A percentile compares a stretch with the other conserved stretches of the same genome.
Conservation (phyloP, 306 rosid species). For the Acacia melanoxylon region DNA sequence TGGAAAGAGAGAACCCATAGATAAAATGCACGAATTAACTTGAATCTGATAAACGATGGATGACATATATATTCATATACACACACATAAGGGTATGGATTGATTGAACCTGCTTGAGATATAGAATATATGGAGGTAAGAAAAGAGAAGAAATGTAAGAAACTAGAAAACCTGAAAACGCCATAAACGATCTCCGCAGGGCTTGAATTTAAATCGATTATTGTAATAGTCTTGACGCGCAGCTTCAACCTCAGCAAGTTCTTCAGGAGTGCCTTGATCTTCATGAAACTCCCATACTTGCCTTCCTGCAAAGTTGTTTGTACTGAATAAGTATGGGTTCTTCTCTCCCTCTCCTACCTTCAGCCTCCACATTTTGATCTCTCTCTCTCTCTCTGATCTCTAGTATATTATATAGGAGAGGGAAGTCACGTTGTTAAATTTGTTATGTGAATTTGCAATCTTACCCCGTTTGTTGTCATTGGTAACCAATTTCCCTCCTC, state of each 20-base stretch:
- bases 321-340: slow-evolving; percentile 45
- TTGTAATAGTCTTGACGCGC: slow-evolving; percentile 49
- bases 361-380: slow-evolving; percentile 49
- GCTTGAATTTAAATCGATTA: slow-evolving; percentile 43
- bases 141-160: not conserved
- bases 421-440: no score
- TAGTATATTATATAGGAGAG: no score
- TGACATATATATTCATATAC: no score
- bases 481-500: no score
- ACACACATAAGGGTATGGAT: no score
- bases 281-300: slow-evolving; percentile 60
- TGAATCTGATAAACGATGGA: not conserved
- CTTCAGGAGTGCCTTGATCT: slow-evolving; percentile 36
- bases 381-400: not conserved
- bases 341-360: slow-evolving; percentile 54
- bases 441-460: no score
- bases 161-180: slow-evolving; percentile 45
- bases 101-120: no score
- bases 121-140: not conserved
- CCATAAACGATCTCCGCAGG: slow-evolving; percentile 56
- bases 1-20: not conserved
- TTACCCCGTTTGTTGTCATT: no score
- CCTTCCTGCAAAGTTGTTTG: slow-evolving; percentile 53
- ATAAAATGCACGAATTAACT: not conserved
- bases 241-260: slow-evolving; percentile 41